Evolutionary conservation across 2,329 filamentous ascomycete species (phyloP).

Genomic region (Botrytis deweyae): DNA sequence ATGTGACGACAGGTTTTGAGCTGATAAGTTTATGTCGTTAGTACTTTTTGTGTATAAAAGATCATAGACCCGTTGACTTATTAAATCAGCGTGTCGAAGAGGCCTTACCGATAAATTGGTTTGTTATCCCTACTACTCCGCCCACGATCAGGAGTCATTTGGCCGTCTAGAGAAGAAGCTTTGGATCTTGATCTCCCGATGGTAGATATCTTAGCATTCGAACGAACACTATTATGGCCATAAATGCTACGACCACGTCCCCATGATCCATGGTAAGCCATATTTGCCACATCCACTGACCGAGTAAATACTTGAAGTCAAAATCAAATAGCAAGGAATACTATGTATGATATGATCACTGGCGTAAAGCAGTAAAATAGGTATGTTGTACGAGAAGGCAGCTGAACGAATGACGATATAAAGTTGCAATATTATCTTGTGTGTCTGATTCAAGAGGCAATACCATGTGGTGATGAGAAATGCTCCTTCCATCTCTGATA

Average conservation of each 20-base stretch:
- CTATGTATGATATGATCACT: conserved; percentile 3
- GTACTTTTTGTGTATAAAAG: not conserved
- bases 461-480: not conserved
- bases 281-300: not conserved
- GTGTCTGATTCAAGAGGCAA: not conserved
- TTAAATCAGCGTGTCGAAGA: not conserved
- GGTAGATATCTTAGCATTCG: not conserved
- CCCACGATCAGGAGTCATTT: not conserved
- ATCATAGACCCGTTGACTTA: not conserved
- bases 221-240: not conserved
- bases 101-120: not conserved
- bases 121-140: not conserved
- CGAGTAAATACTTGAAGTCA: conserved; percentile 9
- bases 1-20: conserved; percentile 20
- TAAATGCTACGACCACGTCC: conserved; percentile 6
- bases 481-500: not conserved
- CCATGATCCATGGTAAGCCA: conserved; percentile 19
- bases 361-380: conserved; percentile 1
- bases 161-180: not conserved
- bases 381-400: not conserved
- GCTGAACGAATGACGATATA: conserved; percentile 11
- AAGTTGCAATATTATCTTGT: not conserved
- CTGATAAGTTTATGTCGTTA: not conserved
- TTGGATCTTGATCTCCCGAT: conserved; percentile 9
- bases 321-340: conserved; percentile 15